Base-by-base conservation (phyloP, 2,329 filamentous ascomycete species). In the Fusarium tuaranense region DNA sequence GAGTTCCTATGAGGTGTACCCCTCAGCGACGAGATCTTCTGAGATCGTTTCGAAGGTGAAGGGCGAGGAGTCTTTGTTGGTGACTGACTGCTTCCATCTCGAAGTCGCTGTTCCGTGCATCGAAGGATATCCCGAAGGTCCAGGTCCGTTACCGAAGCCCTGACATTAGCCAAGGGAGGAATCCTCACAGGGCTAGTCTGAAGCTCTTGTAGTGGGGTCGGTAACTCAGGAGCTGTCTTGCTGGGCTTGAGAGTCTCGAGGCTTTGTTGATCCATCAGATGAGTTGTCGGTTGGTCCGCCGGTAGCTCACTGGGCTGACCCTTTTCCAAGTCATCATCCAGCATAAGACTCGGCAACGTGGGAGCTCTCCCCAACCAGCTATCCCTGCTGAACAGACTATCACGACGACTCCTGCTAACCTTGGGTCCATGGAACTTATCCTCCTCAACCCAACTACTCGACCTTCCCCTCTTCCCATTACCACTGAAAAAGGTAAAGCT, bases 31-130 rank as follows among this genome's bases (percentile, higher is more conserved):
- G 72, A 65, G 5, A 75, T 75, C 27, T 74, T 74, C 12, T 65
- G 66, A 18, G 72, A 73, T 10, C 64, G 70, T 60, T 71, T 75
- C 13, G 63, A 60, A 7, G 78, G 73, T 4, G 79, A 75, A 27
- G 39, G 57, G 27, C 69, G 65, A 7, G 81, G 74, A 34, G 78
- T 82, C 76, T 82, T 83, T 25, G 74, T 72, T 0, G 81, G 81
- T 2, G 82, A 82, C 18, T 67, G 70, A 22, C 77, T 80, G 12
- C 67, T 76, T 5, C 84, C 85, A 5, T 86, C 83, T 22, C 84
- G 82, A 16, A 90, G 82, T 12, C 88, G 82, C 80, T 86, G 82
- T 30, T 90, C 89, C 1, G 88, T 91, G 38, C 84, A 87, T 51
- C 83, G 83, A 36, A 91, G 81, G 32, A 91, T 90, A 69, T 87